Conservation (phyloP, 2,329 filamentous ascomycete species). For the Verticillium zaregamsianum region DNA sequence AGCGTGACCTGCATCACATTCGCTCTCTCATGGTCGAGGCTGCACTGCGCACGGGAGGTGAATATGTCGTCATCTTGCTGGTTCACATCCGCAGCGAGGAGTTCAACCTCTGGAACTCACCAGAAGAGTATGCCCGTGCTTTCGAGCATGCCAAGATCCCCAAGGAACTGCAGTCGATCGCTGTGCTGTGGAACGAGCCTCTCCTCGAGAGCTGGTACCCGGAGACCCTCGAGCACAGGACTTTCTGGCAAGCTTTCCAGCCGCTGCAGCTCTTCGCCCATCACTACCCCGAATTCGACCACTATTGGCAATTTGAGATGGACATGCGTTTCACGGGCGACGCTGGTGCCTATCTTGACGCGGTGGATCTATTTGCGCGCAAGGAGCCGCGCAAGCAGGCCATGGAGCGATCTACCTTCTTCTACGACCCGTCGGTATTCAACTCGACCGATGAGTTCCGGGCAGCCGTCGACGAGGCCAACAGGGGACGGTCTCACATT, state of each 20-base stretch:
- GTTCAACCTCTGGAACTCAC: slow-evolving; percentile 76
- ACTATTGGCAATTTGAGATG: slow-evolving; percentile 71
- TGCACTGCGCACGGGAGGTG: slow-evolving; percentile 70
- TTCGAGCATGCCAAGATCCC: slow-evolving; percentile 64
- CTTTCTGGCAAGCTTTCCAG: slow-evolving; percentile 63
- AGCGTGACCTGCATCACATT: slow-evolving; percentile 74
- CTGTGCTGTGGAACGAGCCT: slow-evolving; percentile 78
- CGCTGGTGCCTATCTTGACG: slow-evolving; percentile 69
- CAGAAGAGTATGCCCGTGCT: slow-evolving; percentile 61
- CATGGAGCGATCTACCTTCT: slow-evolving; percentile 73
- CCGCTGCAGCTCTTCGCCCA: slow-evolving; percentile 61
- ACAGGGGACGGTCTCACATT: slow-evolving; percentile 18
- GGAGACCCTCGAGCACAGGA: slow-evolving; percentile 59
- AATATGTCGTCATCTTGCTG: slow-evolving; percentile 79
- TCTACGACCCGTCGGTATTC: slow-evolving; percentile 70
- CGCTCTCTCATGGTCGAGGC: slow-evolving; percentile 78
- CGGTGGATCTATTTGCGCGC: slow-evolving; percentile 61
- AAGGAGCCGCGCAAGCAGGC: slow-evolving; percentile 65
- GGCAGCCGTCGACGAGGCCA: slow-evolving; percentile 47
- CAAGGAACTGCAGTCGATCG: slow-evolving; percentile 74
- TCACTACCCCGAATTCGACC: slow-evolving; percentile 59
- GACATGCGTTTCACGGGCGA: slow-evolving; percentile 62
- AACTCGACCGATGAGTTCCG: slow-evolving; percentile 70
- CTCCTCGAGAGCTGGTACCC: slow-evolving; percentile 78
- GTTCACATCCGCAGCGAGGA: slow-evolving; percentile 76